phyloP scores from a whole-genome alignment of 1,284 basidiomycete species.

The Ganoderma multipileum region DNA sequence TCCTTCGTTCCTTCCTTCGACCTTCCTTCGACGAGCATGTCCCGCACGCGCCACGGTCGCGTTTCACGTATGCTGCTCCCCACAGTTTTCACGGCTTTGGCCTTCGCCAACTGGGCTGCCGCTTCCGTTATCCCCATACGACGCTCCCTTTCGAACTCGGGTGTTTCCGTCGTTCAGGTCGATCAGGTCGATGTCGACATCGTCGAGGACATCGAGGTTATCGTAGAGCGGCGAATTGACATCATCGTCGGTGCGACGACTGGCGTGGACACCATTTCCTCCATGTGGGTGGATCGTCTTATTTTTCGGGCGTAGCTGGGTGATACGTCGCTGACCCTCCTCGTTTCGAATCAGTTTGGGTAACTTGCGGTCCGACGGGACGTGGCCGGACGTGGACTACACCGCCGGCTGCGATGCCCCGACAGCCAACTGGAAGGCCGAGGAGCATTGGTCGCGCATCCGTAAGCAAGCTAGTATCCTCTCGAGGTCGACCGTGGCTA shows the following conservation, averaged over 20 bases:
- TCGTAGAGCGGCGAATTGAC: conserved; percentile 37
- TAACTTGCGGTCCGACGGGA: conserved; percentile 51
- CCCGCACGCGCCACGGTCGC: conserved; percentile 8
- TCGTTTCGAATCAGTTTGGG: conserved; percentile 45
- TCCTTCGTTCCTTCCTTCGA: conserved; percentile 1
- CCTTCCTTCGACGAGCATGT: conserved; percentile 14
- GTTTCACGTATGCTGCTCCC: conserved; percentile 16
- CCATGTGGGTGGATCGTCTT: conserved; percentile 32
- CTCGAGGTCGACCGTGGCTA: neutral
- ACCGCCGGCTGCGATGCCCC: conserved; percentile 62
- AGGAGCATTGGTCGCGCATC: conserved; percentile 63
- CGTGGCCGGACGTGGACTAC: conserved; percentile 65
- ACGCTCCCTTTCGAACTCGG: neutral
- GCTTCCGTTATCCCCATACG: conserved; percentile 17
- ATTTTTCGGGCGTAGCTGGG: neutral
- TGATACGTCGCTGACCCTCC: neutral
- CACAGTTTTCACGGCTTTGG: conserved; percentile 19
- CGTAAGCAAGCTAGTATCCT: conserved; percentile 44
- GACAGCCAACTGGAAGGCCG: conserved; percentile 70
- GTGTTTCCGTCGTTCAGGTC: neutral
- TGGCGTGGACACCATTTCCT: conserved; percentile 32
- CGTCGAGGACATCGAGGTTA: conserved; percentile 34
- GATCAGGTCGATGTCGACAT: neutral
- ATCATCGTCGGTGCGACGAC: conserved; percentile 38
- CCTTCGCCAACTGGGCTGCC: conserved; percentile 8